Percentiles rank a stretch among this genome's conserved stretches.
These are phyloP conservation scores for Neofusicoccum parvum DNA, from an alignment of 2,329 filamentous ascomycete species.

Conservation along the genomic window DNA sequence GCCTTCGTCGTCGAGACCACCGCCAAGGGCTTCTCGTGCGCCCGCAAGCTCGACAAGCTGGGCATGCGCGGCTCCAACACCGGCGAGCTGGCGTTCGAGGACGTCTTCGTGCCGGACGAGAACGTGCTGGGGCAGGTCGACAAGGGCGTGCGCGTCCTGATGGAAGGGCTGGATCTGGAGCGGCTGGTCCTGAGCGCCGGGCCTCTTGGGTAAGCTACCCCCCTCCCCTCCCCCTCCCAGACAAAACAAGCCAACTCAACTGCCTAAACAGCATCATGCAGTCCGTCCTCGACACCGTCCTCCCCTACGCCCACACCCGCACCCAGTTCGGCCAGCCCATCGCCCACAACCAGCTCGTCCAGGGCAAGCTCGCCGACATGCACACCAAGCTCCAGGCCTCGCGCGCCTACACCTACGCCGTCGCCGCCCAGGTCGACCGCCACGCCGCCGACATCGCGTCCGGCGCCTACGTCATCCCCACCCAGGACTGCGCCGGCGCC, in stretches of 20 bases:
- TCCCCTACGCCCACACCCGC: conserved; percentile 87
- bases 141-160: conserved; percentile 83
- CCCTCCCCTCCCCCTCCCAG: not conserved
- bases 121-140: conserved; percentile 81
- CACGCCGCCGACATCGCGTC: conserved; percentile 29
- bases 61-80: conserved; percentile 98
- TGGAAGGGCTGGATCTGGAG: conserved; percentile 95
- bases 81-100: conserved; percentile 87
- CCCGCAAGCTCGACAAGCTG: conserved; percentile 93
- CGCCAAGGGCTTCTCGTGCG: conserved; percentile 77
- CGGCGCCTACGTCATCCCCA: conserved; percentile 65
- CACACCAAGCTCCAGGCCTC: conserved; percentile 89
- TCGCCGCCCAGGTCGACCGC: conserved; percentile 79
- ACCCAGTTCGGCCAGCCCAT: conserved; percentile 87
- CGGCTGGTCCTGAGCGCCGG: conserved; percentile 88
- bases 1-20: conserved; percentile 84
- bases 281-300: conserved; percentile 77
- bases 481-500: conserved; percentile 91
- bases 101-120: conserved; percentile 82
- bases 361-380: conserved; percentile 95
- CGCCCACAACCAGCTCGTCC: conserved; percentile 88
- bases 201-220: conserved; percentile 65
- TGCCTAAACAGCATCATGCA: conserved; percentile 95
- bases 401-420: conserved; percentile 83
- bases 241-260: not conserved